Conservation (phyloP, 306 rosid species). For the Vicia sativa region DNA sequence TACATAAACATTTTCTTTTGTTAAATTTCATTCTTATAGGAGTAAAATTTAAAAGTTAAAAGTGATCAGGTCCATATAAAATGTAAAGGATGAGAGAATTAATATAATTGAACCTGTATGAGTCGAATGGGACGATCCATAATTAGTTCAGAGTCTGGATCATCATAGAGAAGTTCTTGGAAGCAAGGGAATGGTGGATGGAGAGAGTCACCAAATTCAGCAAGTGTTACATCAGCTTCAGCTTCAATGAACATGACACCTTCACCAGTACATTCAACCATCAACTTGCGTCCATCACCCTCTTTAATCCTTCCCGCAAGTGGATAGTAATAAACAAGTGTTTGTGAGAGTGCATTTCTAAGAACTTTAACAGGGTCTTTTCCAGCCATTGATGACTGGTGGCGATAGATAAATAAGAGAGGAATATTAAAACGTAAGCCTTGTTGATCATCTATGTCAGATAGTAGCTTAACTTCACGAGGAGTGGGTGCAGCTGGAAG, state of each 20-base stretch:
- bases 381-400: constrained; percentile 13
- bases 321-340: constrained; percentile 39
- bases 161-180: constrained; percentile 44
- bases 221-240: constrained; percentile 48
- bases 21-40: too few relatives aligned
- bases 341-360: constrained; percentile 1
- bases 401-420: neutral
- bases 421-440: too few relatives aligned
- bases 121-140: constrained; percentile 43
- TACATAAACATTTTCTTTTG: too few relatives aligned
- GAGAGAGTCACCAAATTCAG: constrained; percentile 43
- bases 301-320: constrained; percentile 42
- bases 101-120: constrained; percentile 39
- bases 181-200: constrained; percentile 56
- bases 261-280: constrained; percentile 54
- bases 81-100: neutral
- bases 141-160: constrained; percentile 41
- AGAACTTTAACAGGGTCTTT: constrained; percentile 34
- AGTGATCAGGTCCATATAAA: too few relatives aligned
- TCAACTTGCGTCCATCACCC: neutral
- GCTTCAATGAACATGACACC: constrained; percentile 53
- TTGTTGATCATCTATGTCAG: too few relatives aligned
- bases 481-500: too few relatives aligned
- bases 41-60: too few relatives aligned
- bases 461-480: too few relatives aligned